phyloP scores from a whole-genome alignment of 805 yeast species.

The Saccharomycopsis olivae region DNA sequence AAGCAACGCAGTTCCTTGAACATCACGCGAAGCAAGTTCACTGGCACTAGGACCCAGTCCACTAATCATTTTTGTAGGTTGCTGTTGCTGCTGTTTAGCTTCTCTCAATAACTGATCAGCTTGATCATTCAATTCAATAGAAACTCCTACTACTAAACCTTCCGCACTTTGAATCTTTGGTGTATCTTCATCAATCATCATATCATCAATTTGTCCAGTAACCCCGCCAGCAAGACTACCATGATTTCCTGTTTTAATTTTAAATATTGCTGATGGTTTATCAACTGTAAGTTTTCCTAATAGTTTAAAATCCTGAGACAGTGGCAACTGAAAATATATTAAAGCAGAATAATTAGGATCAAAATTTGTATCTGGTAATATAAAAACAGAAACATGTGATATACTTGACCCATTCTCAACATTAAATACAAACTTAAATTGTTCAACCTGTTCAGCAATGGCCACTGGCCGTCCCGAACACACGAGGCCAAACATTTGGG shows the following conservation, averaged over 20 bases:
- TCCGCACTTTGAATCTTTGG: conserved; percentile 18
- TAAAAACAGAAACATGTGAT: conserved; percentile 74
- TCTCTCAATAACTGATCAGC: conserved; percentile 50
- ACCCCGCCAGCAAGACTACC: not conserved
- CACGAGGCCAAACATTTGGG: conserved; percentile 67
- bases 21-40: conserved; percentile 2
- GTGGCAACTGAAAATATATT: conserved; percentile 78
- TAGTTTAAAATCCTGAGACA: conserved; percentile 44
- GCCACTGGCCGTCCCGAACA: conserved; percentile 58
- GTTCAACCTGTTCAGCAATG: conserved; percentile 55
- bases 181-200: conserved; percentile 22
- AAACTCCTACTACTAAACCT: conserved; percentile 60
- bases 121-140: conserved; percentile 66
- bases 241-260: conserved; percentile 37
- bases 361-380: conserved; percentile 69
- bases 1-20: conserved; percentile 29
- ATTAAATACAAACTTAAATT: conserved; percentile 52
- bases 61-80: conserved; percentile 6
- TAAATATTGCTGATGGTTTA: conserved; percentile 90
- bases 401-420: conserved; percentile 54
- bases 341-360: conserved; percentile 72
- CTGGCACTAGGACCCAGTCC: conserved; percentile 3
- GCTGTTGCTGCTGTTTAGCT: conserved; percentile 25
- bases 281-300: conserved; percentile 50
- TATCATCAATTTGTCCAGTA: conserved; percentile 31